These are phyloP conservation scores for Hypoxylon sp. DNA, from an alignment of 2,329 filamentous ascomycete genomes.

Conservation along the genomic window DNA sequence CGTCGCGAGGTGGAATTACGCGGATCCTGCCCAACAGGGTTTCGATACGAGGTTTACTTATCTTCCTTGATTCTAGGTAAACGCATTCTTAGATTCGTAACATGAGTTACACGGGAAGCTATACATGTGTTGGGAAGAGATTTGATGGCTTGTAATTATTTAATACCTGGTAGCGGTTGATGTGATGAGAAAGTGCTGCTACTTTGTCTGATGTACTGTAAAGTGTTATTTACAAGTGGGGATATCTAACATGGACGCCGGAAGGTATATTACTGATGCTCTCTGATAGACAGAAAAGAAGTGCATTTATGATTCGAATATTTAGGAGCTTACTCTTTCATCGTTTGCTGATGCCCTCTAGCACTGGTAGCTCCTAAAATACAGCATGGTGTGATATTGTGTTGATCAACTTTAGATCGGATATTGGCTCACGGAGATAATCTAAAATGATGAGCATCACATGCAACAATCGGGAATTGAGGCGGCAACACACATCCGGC, in stretches of 20 bases:
- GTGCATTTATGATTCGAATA: not conserved
- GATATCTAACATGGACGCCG: not conserved
- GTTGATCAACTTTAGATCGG: not conserved
- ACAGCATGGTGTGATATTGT: not conserved
- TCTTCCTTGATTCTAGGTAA: not conserved
- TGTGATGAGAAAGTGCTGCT: not conserved
- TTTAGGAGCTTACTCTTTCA: not conserved
- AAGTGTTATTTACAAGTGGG: not conserved
- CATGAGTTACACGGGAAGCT: not conserved
- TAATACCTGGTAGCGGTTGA: not conserved
- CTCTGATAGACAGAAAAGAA: not conserved
- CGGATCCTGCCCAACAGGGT: not conserved
- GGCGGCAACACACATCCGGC: conserved; percentile 31
- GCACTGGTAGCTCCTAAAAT: not conserved
- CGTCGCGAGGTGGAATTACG: not conserved
- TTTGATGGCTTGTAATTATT: not conserved
- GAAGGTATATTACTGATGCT: not conserved
- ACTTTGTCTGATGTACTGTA: not conserved
- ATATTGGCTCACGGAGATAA: not conserved
- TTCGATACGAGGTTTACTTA: not conserved
- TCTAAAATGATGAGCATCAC: conserved; percentile 6
- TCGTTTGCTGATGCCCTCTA: not conserved
- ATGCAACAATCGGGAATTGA: conserved; percentile 30
- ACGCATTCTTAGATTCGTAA: not conserved
- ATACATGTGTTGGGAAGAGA: not conserved